Evolutionary conservation across 345 rosid genomes (phyloP), one percentile per base, ranked within the genome.

Genomic region (Durio zibethinus): DNA sequence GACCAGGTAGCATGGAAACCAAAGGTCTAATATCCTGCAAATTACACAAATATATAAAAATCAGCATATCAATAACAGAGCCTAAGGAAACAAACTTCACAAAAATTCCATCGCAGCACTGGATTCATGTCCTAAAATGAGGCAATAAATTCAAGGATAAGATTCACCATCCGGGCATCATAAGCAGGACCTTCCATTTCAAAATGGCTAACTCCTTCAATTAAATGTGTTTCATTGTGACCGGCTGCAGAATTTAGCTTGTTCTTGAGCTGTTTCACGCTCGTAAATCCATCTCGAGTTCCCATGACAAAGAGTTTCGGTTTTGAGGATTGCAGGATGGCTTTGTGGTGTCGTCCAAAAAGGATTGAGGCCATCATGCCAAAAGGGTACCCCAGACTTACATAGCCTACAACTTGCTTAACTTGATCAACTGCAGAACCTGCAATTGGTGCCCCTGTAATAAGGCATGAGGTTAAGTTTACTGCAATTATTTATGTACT

Each of bases 231-330:
- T 29, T 61, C 66, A 31, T 29, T 31, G 0, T 88, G 91, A 5
- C 98, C 98, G 0, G 79, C 82, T 0, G 97, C 96, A 53, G 89
- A 81, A 10, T 76, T 84, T 65, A 94, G 90, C 93, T 94, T 97
- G 89, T 85, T 91, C 82, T 83, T 79, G 38, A 97, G 92, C 89
- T 97, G 98, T 71, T 82, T 87, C 21, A 97, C 93, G 7, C 94
- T 97, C 1, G 98, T 94, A 80, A 97, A 97, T 29, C 97, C 98
- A 48, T 94, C 97, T n/a, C 81, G 84, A 52, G 98, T 92, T 67
- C 98, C 98, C 99, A 97, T 97, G 1, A 94, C 86, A 48, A 97
- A 94, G 79, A 97, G 92, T 82, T 97, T 94, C 0, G 97, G 97
- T 76, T 91, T 97, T 2, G 84, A 86, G 52, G 97, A 90, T 56